Evolutionary conservation across 116 monocot species (phyloP).

Genomic region (Posidonia oceanica): DNA sequence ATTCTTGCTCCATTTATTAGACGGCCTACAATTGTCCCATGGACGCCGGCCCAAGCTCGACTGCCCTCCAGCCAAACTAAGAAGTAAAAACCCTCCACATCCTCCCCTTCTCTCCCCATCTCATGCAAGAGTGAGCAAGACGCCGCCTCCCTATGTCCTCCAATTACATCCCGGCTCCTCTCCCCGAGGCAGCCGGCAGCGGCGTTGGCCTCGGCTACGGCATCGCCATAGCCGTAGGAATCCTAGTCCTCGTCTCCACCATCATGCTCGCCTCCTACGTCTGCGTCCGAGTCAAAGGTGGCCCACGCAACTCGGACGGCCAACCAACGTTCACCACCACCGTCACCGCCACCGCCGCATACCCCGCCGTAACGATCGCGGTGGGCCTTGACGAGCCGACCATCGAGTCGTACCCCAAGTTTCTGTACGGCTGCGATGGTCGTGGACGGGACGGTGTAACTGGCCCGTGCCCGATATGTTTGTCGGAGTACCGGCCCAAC

Average conservation of each 20-base stretch:
- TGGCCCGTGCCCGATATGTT: slow-evolving; percentile 53
- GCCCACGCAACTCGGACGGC: not conserved
- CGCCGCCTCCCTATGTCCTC: slow-evolving; percentile 12
- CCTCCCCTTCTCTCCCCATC: too few species aligned
- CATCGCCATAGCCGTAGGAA: slow-evolving; percentile 48
- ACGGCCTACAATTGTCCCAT: too few species aligned
- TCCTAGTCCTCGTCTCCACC: slow-evolving; percentile 45
- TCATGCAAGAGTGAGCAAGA: too few species aligned
- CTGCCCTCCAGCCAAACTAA: too few species aligned
- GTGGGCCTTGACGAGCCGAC: slow-evolving; percentile 34
- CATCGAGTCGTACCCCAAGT: slow-evolving; percentile 60
- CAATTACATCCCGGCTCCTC: slow-evolving; percentile 3
- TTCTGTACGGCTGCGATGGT: slow-evolving; percentile 15
- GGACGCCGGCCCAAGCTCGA: too few species aligned
- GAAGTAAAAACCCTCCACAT: too few species aligned
- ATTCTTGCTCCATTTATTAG: too few species aligned
- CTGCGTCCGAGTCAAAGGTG: slow-evolving; percentile 38
- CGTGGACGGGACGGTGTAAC: not conserved
- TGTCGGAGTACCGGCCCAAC: slow-evolving; percentile 37
- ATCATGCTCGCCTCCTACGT: slow-evolving; percentile 56
- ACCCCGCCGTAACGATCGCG: not conserved
- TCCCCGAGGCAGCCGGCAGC: slow-evolving; percentile 2
- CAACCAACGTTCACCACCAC: not conserved
- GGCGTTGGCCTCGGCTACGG: slow-evolving; percentile 47
- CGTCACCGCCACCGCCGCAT: not conserved